Conservation (phyloP, 2,329 filamentous ascomycete species). For the Sarocladium brachiariae region DNA sequence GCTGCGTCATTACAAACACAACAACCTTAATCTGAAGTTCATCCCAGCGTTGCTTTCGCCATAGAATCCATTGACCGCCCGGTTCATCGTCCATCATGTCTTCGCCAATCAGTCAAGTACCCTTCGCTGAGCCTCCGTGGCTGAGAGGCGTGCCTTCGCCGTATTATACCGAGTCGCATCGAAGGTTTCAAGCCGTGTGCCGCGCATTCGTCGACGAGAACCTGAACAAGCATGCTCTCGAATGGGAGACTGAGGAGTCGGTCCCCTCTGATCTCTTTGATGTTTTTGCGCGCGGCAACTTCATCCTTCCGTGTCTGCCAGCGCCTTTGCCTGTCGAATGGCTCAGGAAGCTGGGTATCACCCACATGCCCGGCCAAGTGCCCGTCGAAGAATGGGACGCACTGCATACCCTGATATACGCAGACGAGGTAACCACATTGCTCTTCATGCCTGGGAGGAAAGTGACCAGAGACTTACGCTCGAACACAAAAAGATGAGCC, state of each 20-base stretch:
- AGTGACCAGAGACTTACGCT: too few species aligned
- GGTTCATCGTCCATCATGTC: background rate
- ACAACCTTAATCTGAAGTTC: too few species aligned
- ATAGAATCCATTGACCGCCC: too few species aligned
- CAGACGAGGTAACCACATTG: conserved; percentile 47
- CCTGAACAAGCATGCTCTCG: conserved; percentile 53
- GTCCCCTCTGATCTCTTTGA: conserved; percentile 58
- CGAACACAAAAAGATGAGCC: too few species aligned
- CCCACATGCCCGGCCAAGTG: conserved; percentile 57
- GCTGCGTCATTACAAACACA: too few species aligned
- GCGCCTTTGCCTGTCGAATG: conserved; percentile 62
- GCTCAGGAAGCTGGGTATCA: conserved; percentile 58
- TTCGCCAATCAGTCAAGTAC: conserved; percentile 22
- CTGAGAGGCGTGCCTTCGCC: conserved; percentile 63
- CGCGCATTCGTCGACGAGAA: conserved; percentile 60
- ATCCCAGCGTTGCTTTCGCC: too few species aligned
- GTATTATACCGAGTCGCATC: conserved; percentile 62
- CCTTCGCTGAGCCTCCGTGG: conserved; percentile 69
- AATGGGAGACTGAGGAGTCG: conserved; percentile 62
- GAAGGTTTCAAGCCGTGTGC: conserved; percentile 59
- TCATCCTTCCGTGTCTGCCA: conserved; percentile 64
- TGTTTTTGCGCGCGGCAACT: conserved; percentile 57
- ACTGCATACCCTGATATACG: conserved; percentile 62
- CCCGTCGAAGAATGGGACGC: conserved; percentile 70
- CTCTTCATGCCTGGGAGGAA: too few species aligned